Base-by-base conservation (phyloP, 768 basidiomycete genomes). In the Leccinum sublutescens region DNA sequence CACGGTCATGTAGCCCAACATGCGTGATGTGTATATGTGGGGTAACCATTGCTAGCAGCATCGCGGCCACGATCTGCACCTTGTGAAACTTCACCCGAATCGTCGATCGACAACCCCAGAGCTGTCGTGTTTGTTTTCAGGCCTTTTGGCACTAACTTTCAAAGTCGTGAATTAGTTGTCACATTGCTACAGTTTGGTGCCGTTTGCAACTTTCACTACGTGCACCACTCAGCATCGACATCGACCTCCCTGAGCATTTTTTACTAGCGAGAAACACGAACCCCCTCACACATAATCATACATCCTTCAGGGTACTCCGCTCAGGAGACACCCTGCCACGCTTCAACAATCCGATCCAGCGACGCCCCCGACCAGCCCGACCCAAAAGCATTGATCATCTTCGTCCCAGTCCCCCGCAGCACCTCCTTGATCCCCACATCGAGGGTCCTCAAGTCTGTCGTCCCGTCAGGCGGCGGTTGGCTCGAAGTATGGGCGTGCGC, bases 341-440 rank as follows among this genome's bases (percentile, higher is more conserved):
- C 77, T 4, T 76, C 76, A 31, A 89, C 76, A 29, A 91, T 77
- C 58, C 89, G 87, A 64, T 88, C 83, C 58, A 92, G 67, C 4
- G 85, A 87, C 55, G 82, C 77, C 14, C 84, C 79, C n/a, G 84
- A 82, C 90, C 90, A 92, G 8, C 88, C 89, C 0, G 85, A 82
- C 4, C 86, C 88, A 25, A 88, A 71, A 11, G 82, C 79, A 5
- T 85, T 85, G 21, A 84, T 85, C 81, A 91, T 82, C 67, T 91
- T 94, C 0, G 85, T 84, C 2, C 95, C 95, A 0, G 95, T 90
- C 0, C 86, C 84, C 67, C 93, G 89, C 60, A 97, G 69, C 9
- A 97, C 93, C 68, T 95, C 90, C 65, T 85, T 87, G 61, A 98
- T 93, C 0, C 87, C 88, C 19, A 69, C 70, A 36, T 81, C 79